Conservation (phyloP, 805 yeast species). For the Ogataea thermomethanolica region DNA sequence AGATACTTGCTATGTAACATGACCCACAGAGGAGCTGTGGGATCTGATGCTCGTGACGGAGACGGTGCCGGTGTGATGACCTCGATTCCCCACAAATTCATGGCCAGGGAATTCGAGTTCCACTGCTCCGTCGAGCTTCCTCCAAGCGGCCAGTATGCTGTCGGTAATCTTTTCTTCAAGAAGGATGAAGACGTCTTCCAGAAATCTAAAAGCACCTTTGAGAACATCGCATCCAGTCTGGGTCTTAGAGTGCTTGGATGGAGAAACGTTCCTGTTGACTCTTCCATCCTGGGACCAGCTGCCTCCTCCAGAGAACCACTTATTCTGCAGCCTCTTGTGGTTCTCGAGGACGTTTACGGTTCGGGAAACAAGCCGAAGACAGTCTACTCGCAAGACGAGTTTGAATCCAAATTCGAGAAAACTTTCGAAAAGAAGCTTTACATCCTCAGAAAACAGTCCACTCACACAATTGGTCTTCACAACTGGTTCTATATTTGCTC, state of each 20-base stretch:
- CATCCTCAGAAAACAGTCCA: conserved; percentile 82
- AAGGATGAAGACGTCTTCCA: conserved; percentile 70
- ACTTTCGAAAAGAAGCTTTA: conserved; percentile 80
- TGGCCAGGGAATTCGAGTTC: conserved; percentile 77
- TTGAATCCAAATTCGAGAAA: conserved; percentile 52
- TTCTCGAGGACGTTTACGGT: conserved; percentile 51
- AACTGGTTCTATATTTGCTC: conserved; percentile 98
- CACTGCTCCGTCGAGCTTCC: conserved; percentile 69
- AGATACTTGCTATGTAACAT: conserved; percentile 84
- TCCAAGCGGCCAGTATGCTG: conserved; percentile 81
- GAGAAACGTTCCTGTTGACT: conserved; percentile 93
- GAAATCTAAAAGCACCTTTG: conserved; percentile 74
- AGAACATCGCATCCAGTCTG: conserved; percentile 68
- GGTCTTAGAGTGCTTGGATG: conserved; percentile 87
- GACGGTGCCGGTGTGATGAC: conserved; percentile 98
- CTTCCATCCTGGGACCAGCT: conserved; percentile 92
- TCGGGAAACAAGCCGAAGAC: conserved; percentile 34
- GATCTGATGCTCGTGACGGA: conserved; percentile 93
- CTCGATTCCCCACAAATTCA: conserved; percentile 85
- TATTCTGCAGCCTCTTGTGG: conserved; percentile 90
- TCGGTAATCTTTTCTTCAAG: conserved; percentile 91
- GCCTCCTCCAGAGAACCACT: conserved; percentile 90
- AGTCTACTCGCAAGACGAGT: conserved; percentile 46
- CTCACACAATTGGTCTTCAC: conserved; percentile 88
- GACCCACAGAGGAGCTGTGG: conserved; percentile 99